Evolutionary conservation across 805 yeast species (phyloP).

Genomic region (Lachancea fermentati): DNA sequence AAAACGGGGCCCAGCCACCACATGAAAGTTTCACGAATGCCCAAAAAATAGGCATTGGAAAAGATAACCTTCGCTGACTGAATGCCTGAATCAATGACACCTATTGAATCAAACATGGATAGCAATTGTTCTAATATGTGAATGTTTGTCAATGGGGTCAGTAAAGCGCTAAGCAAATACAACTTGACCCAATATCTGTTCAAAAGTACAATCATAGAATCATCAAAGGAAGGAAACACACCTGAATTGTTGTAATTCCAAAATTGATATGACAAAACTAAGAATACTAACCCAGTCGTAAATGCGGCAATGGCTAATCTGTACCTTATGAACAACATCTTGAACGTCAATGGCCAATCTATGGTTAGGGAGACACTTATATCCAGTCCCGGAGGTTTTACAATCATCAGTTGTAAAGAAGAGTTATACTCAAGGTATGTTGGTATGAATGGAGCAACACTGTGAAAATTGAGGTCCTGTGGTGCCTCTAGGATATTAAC

Average conservation of each 20-base stretch:
- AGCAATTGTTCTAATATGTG: conserved; percentile 36
- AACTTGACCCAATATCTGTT: conserved; percentile 25
- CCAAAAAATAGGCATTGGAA: conserved; percentile 59
- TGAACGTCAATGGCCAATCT: conserved; percentile 43
- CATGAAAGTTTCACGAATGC: conserved; percentile 51
- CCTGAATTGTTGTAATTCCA: conserved; percentile 34
- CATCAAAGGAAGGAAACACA: conserved; percentile 40
- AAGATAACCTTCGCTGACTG: conserved; percentile 34
- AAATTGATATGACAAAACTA: conserved; percentile 53
- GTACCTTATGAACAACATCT: conserved; percentile 66
- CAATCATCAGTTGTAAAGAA: conserved; percentile 18
- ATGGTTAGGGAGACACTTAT: conserved; percentile 16
- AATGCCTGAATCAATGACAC: conserved; percentile 41
- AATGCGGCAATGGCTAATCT: conserved; percentile 68
- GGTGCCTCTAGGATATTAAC: conserved; percentile 41
- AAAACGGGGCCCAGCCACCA: conserved; percentile 59
- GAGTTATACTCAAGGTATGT: conserved; percentile 17
- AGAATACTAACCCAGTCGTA: conserved; percentile 54
- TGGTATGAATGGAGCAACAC: conserved; percentile 67
- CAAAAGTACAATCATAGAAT: conserved; percentile 39
- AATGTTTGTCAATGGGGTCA: conserved; percentile 33
- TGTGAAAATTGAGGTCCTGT: conserved; percentile 45
- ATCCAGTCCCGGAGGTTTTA: conserved; percentile 18
- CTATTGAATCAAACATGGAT: conserved; percentile 48
- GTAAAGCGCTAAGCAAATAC: conserved; percentile 23